Evolutionary conservation across 495 filamentous ascomycete species (phyloP).

Genomic region (Lophiotrema nucula): DNA sequence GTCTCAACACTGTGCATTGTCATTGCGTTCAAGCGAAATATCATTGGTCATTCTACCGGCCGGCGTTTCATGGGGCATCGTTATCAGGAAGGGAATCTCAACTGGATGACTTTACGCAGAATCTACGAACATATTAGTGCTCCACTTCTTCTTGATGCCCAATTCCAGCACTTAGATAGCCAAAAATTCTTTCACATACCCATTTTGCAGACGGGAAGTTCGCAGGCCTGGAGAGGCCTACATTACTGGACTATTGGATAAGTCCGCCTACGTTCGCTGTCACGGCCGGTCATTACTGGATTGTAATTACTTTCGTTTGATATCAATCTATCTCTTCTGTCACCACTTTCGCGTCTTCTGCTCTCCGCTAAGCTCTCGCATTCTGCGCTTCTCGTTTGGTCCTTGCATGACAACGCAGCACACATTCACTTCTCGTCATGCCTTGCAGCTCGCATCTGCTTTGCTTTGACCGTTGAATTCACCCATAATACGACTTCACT

Average conservation of each 20-base stretch:
- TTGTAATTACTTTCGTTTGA: constrained; percentile 28
- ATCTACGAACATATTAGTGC: constrained; percentile 17
- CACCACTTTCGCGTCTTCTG: not conserved
- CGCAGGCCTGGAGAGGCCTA: too few species aligned
- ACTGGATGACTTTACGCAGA: constrained; percentile 25
- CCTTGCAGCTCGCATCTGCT: too few species aligned
- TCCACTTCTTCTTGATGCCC: constrained; percentile 5
- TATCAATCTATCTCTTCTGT: not conserved
- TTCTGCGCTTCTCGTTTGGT: too few species aligned
- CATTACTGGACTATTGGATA: not conserved
- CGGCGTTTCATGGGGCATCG: constrained; percentile 25
- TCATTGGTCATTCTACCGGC: constrained; percentile 6
- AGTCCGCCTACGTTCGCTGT: constrained; percentile 1
- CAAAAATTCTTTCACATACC: constrained; percentile 14
- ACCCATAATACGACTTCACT: too few species aligned
- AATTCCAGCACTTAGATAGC: constrained; percentile 14
- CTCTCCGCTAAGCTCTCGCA: too few species aligned
- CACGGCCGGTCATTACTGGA: not conserved
- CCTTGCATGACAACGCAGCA: too few species aligned
- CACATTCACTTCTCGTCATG: too few species aligned
- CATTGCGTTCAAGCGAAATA: constrained; percentile 36
- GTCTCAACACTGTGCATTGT: not conserved
- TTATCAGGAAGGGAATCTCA: constrained; percentile 2
- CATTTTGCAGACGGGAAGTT: not conserved
- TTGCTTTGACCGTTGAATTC: too few species aligned